Conservation (phyloP, 352 stramenopile species). For the Globisporangium splendens region DNA sequence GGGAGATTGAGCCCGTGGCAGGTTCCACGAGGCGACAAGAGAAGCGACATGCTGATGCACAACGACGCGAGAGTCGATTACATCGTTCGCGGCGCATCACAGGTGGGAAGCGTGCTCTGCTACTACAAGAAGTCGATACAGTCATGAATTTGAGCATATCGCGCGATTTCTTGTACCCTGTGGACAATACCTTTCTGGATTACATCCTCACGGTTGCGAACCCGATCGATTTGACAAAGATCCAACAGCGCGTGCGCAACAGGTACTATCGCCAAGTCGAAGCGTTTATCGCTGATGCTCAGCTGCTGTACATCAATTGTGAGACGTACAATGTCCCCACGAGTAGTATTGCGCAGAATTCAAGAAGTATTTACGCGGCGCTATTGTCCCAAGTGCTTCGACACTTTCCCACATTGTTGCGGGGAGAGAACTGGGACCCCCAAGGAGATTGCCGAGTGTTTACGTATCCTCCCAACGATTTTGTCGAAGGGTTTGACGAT, state of each 20-base stretch:
- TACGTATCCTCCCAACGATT: slow-evolving; percentile 55
- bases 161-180: slow-evolving; percentile 77
- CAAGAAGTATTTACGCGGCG: slow-evolving; percentile 57
- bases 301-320: slow-evolving; percentile 74
- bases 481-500: slow-evolving; percentile 28
- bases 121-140: slow-evolving; percentile 56
- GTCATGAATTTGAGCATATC: slow-evolving; percentile 71
- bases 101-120: slow-evolving; percentile 32
- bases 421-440: slow-evolving; percentile 18
- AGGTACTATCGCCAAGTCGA: slow-evolving; percentile 85
- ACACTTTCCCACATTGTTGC: slow-evolving; percentile 51
- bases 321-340: slow-evolving; percentile 84
- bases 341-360: slow-evolving; percentile 80
- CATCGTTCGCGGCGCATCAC: slow-evolving; percentile 53
- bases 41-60: slow-evolving; percentile 41
- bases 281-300: slow-evolving; percentile 72
- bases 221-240: slow-evolving; percentile 81
- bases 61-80: slow-evolving; percentile 31
- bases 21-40: slow-evolving; percentile 22
- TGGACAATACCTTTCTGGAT: slow-evolving; percentile 68
- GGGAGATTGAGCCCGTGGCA: slow-evolving; percentile 68
- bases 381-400: slow-evolving; percentile 59
- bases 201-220: slow-evolving; percentile 84
- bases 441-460: slow-evolving; percentile 22
- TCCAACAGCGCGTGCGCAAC: slow-evolving; percentile 54